Conservation (phyloP, 1,284 basidiomycete species). For the Naganishia albida region DNA sequence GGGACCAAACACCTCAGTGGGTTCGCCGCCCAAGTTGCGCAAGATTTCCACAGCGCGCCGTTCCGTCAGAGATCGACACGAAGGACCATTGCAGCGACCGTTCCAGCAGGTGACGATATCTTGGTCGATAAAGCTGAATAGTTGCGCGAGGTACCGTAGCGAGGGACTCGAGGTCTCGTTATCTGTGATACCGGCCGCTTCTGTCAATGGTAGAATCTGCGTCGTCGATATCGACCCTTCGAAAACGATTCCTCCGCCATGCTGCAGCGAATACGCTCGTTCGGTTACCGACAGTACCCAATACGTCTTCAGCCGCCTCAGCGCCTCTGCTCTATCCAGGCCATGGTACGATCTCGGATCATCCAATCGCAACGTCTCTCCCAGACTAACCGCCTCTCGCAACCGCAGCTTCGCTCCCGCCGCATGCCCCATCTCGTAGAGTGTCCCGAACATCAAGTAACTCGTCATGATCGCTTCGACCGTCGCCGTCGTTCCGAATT, state of each 20-base stretch:
- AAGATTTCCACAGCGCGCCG: conserved; percentile 32
- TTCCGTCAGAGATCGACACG: conserved; percentile 34
- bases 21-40: conserved; percentile 28
- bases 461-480: conserved; percentile 39
- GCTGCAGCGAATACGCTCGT: conserved; percentile 39
- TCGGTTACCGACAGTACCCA: conserved; percentile 43
- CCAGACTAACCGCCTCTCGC: conserved; percentile 38
- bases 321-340: conserved; percentile 31
- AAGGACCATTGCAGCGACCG: conserved; percentile 31
- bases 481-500: conserved; percentile 35
- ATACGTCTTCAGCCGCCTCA: conserved; percentile 37
- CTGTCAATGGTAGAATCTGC: background rate
- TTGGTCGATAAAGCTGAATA: conserved; percentile 41
- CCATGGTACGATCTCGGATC: conserved; percentile 23
- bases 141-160: conserved; percentile 37
- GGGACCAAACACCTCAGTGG: conserved; percentile 37
- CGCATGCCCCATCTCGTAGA: conserved; percentile 39
- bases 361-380: conserved; percentile 37
- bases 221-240: conserved; percentile 33
- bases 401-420: conserved; percentile 38
- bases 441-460: conserved; percentile 41
- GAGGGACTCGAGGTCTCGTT: conserved; percentile 14
- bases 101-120: conserved; percentile 43
- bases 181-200: background rate
- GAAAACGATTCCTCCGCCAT: conserved; percentile 38